Evolutionary conservation across 495 filamentous ascomycete genomes (phyloP).

Genomic region (Beverwykella pulmonaria): DNA sequence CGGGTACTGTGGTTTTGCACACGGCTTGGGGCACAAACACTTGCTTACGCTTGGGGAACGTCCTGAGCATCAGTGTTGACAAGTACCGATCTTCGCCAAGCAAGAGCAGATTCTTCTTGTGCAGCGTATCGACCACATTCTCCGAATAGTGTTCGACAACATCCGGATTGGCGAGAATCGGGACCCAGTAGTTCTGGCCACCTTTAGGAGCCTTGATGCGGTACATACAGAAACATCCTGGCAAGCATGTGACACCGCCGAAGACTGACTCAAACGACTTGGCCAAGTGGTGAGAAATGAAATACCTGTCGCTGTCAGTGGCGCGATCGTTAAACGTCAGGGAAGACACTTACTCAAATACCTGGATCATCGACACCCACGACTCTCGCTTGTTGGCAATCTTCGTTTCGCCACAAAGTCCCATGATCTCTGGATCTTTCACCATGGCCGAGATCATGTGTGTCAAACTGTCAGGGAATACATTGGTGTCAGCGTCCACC

Average conservation of each 20-base stretch:
- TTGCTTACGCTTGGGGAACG: slow-evolving; percentile 98
- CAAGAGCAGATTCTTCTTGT: slow-evolving; percentile 96
- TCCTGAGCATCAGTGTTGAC: slow-evolving; percentile 95
- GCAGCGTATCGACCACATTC: slow-evolving; percentile 97
- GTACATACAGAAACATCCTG: slow-evolving; percentile 99
- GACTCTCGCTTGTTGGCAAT: slow-evolving; percentile 95
- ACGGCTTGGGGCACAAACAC: slow-evolving; percentile 98
- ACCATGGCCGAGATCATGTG: slow-evolving; percentile 99
- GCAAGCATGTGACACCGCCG: slow-evolving; percentile 98
- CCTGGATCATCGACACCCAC: slow-evolving; percentile 98
- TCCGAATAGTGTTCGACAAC: slow-evolving; percentile 99
- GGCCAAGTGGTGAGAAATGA: slow-evolving; percentile 94
- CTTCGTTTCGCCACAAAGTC: slow-evolving; percentile 97
- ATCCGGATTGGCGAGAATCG: slow-evolving; percentile 96
- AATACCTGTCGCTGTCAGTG: slow-evolving; percentile 62
- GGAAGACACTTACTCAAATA: slow-evolving; percentile 74
- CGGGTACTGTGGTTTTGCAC: slow-evolving; percentile 96
- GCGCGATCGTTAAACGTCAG: slow-evolving; percentile 21
- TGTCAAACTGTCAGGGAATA: slow-evolving; percentile 96
- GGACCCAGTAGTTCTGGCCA: slow-evolving; percentile 98
- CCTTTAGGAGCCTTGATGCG: slow-evolving; percentile 99
- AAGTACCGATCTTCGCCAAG: slow-evolving; percentile 97
- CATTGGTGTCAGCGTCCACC: slow-evolving; percentile 99
- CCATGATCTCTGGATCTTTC: slow-evolving; percentile 99
- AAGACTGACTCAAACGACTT: slow-evolving; percentile 99